Conservation (phyloP, 192 early-diverging fungal genomes). For the Allomyces arbusculus region DNA sequence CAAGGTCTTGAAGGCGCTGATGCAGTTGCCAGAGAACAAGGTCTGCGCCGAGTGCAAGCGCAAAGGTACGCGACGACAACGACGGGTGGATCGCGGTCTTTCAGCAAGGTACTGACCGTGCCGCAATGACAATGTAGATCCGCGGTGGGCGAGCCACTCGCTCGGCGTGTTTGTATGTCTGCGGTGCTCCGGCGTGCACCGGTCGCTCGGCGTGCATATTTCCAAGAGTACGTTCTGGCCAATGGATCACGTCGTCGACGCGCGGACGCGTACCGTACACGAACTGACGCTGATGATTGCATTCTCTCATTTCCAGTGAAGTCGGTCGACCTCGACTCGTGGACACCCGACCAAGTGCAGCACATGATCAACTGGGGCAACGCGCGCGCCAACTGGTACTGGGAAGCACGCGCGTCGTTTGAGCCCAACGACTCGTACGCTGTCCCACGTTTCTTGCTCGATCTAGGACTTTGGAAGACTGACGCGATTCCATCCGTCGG, state of each 20-base stretch:
- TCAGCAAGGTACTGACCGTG: too few species aligned
- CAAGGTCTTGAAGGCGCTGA: not conserved
- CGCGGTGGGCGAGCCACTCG: conserved; percentile 80
- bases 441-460: too few species aligned
- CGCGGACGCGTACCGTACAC: too few species aligned
- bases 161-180: conserved; percentile 91
- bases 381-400: not conserved
- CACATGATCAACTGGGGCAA: not conserved
- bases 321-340: not conserved
- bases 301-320: not conserved
- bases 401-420: not conserved
- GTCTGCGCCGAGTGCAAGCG: not conserved
- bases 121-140: conserved; percentile 16
- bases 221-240: not conserved
- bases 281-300: too few species aligned
- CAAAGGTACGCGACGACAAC: too few species aligned
- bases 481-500: too few species aligned
- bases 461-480: too few species aligned
- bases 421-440: not conserved
- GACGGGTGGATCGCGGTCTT: too few species aligned
- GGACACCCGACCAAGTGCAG: not conserved
- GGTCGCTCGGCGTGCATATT: conserved; percentile 55
- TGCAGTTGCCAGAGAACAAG: not conserved
- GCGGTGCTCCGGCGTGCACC: conserved; percentile 79
- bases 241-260: too few species aligned